Evolutionary conservation across 2,329 filamentous ascomycete species (phyloP), one percentile per base, ranked within the genome.

Genomic region (Penicillium sp.): DNA sequence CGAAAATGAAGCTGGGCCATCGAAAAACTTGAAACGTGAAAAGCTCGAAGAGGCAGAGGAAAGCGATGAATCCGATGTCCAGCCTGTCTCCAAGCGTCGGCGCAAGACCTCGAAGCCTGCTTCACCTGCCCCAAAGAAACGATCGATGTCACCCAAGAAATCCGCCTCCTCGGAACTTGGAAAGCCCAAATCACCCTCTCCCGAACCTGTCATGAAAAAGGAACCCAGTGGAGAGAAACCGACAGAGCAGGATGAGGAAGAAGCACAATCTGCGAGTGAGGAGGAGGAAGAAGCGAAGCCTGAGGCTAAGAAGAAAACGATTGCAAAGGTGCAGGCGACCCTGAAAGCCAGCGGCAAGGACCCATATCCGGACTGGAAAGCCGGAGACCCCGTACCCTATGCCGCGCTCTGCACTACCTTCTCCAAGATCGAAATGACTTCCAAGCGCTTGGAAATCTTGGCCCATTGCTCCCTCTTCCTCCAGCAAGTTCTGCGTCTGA

Each of bases 351-450:
- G 77, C 42, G 75, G 70, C 31, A 86, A 89, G 55, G 86, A 95
- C 60, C 83, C 86, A n/a, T 97, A 91, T 68, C 90, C 90, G 0
- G 91, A 98, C 69, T 98, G 93, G 93, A 86, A 89, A 65, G 74
- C 86, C 38, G 90, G 90, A 38, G 80, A 86, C 39, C 88, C 91
- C 9, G 90, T 96, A 1, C 93, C 93, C 0, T 98, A 97, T 61
- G 91, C 89, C 22, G 93, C 93, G 10, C 78, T 98, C 6, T 97
- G 93, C 69, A 89, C 83, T 9, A 97, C 93, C 0, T 97, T 97
- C 61, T 96, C 90, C 1, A 81, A 95, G 27, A 84, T 97, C 43
- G 93, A 98, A 71, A 84, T 95, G 76, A 98, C 91, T 0, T 89
- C 87, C 5, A 97, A 97, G 66, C 82, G 93, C 44, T 72, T 98